Evolutionary conservation across 306 rosid species (phyloP).

Genomic region (Lablab purpureus): DNA sequence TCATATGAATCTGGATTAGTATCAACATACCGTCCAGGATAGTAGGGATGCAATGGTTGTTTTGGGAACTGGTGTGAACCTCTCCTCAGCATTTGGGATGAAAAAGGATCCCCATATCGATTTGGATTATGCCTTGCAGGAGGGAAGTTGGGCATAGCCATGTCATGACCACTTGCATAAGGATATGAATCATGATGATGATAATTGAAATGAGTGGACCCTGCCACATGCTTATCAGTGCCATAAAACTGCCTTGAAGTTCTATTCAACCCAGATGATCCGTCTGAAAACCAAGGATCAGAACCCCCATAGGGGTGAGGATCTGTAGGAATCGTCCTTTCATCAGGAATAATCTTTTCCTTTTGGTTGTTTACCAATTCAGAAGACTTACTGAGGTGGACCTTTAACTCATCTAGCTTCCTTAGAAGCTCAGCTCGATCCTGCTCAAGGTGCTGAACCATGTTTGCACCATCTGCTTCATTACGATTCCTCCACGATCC

Average conservation of each 20-base stretch:
- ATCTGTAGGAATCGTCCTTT: slow-evolving; percentile 68
- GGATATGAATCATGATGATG: slow-evolving; percentile 65
- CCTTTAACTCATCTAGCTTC: slow-evolving; percentile 90
- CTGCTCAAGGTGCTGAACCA: slow-evolving; percentile 76
- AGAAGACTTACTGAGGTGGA: slow-evolving; percentile 77
- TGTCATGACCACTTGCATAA: slow-evolving; percentile 65
- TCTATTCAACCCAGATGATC: slow-evolving; percentile 66
- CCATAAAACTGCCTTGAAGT: slow-evolving; percentile 59
- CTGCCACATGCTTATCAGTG: slow-evolving; percentile 61
- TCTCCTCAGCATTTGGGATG: slow-evolving; percentile 64
- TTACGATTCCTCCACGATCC: slow-evolving; percentile 53
- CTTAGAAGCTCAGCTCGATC: slow-evolving; percentile 89
- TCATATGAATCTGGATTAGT: slow-evolving; percentile 63
- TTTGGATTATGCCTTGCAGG: slow-evolving; percentile 70
- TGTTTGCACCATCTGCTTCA: slow-evolving; percentile 57
- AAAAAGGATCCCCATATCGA: slow-evolving; percentile 74
- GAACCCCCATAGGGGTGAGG: slow-evolving; percentile 67
- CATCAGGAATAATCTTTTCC: slow-evolving; percentile 63
- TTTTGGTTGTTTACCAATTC: slow-evolving; percentile 63
- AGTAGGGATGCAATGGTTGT: slow-evolving; percentile 70
- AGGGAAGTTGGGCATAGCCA: slow-evolving; percentile 59
- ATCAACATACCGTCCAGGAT: slow-evolving; percentile 69
- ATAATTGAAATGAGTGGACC: slow-evolving; percentile 62
- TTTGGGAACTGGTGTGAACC: slow-evolving; percentile 67
- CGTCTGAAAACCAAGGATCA: slow-evolving; percentile 64